Conservation (phyloP, 371 early-diverging fungal species). For the Rhizopus delemar region DNA sequence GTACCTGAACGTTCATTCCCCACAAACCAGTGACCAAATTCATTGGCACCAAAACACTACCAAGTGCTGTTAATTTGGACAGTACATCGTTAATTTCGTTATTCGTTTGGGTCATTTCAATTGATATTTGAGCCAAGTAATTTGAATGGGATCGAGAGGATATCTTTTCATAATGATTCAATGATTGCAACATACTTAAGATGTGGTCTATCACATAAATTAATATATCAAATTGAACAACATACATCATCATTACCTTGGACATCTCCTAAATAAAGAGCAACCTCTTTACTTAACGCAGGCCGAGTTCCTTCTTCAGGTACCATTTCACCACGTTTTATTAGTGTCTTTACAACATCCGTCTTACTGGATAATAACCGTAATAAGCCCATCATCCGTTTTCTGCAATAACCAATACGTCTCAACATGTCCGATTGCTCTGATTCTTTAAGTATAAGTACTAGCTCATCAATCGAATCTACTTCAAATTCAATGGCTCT, state of each 20-base stretch:
- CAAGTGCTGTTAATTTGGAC: conserved; percentile 88
- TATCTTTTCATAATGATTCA: conserved; percentile 89
- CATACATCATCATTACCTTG: conserved; percentile 51
- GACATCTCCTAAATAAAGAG: conserved; percentile 89
- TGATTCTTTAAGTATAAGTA: conserved; percentile 84
- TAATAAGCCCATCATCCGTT: conserved; percentile 74
- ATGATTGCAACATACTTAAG: conserved; percentile 87
- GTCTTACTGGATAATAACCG: conserved; percentile 77
- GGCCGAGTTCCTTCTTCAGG: conserved; percentile 39
- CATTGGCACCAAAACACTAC: conserved; percentile 92
- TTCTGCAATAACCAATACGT: conserved; percentile 82
- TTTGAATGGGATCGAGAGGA: conserved; percentile 90
- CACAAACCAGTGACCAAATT: conserved; percentile 91
- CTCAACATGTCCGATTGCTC: conserved; percentile 88
- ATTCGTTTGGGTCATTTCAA: conserved; percentile 94
- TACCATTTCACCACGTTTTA: conserved; percentile 71
- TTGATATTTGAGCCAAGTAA: conserved; percentile 94
- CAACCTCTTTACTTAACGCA: conserved; percentile 64
- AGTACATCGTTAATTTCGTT: conserved; percentile 90
- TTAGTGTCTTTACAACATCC: conserved; percentile 78
- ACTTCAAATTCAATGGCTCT: conserved; percentile 85
- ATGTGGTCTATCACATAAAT: conserved; percentile 73
- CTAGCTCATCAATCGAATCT: conserved; percentile 88
- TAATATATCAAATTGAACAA: too few relatives aligned
- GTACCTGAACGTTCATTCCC: conserved; percentile 90